Evolutionary conservation across 1,284 basidiomycete species (phyloP), one percentile per base, ranked within the genome.

Genomic region (Cryptococcus maquisensis): DNA sequence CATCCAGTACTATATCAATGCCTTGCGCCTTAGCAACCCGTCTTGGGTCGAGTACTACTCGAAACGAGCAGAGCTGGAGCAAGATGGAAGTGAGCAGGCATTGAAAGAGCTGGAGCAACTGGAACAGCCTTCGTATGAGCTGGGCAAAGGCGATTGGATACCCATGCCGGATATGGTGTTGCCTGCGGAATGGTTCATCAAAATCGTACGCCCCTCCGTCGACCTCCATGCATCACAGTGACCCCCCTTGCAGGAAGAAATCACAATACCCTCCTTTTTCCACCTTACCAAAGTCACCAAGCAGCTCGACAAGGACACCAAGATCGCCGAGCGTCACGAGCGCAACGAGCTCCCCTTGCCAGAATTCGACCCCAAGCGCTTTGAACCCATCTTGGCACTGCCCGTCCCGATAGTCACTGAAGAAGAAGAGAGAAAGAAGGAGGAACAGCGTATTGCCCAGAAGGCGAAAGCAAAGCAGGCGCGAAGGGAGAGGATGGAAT

Each of bases 1-100:
- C 70, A 71, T 88, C 16, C 81, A 87, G 51, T 90, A 92, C 72
- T 93, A 87, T 83, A 81, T 93, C 44, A 82, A 88, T 65, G 82
- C 84, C 0, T 84, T 85, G 80, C 76, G 81, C 46, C 78, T 91
- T 50, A 88, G 87, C 0, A 79, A 83, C 23, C 60, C 65, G 0
- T 54, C 50, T 3, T 64, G 61, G 58, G 52, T 56, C 18, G 45
- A 49, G 6, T 66, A 65, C 28, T 41, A 62, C 28, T 39, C 38
- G 9, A 44, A 32, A 28, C 47, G 52, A 6, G 43, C 47, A n/a
- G 56, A 54, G 13, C 40, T 48, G 28, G 21, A 57, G 2, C 47
- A 46, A 32, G 41, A 28, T 9, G 49, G 48, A 10, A 41, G 49
- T 9, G 49, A 51, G 21, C 18, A 41, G 20, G 41, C 50, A 21